These are phyloP conservation scores for Metarhizium anisopliae DNA, from an alignment of 2,329 filamentous ascomycete genomes.

Conservation along the genomic window DNA sequence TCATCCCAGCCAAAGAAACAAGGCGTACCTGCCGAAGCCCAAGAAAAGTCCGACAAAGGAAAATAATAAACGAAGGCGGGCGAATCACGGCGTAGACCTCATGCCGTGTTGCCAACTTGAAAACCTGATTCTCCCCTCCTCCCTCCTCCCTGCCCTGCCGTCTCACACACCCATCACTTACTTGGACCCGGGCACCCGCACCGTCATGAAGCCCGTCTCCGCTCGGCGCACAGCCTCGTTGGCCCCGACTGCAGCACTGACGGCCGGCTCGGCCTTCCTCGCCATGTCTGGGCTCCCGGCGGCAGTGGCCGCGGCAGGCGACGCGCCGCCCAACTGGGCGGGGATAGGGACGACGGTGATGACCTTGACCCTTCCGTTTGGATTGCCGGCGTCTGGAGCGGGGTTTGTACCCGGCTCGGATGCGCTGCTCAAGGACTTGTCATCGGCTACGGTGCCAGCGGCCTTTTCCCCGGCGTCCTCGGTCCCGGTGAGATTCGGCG, in stretches of 20 bases:
- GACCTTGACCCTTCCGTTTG: not conserved
- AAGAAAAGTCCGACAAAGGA: not conserved
- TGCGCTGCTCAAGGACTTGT: not conserved
- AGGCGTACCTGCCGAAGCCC: not conserved
- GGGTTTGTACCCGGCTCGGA: not conserved
- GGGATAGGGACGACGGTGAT: conserved; percentile 1
- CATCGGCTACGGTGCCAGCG: not conserved
- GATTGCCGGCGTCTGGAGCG: not conserved
- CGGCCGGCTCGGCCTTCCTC: not conserved
- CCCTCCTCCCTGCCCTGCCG: not conserved
- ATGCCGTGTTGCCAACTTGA: not conserved
- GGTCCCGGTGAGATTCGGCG: not conserved
- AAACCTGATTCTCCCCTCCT: not conserved
- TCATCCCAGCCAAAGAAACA: no score
- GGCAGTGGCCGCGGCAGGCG: not conserved
- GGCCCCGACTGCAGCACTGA: not conserved
- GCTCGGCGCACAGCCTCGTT: not conserved
- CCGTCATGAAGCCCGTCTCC: not conserved
- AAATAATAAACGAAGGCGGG: not conserved
- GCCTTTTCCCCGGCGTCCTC: not conserved
- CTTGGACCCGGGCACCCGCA: not conserved
- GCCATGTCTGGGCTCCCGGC: not conserved
- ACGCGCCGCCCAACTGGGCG: not conserved
- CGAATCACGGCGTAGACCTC: not conserved
- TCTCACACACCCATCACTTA: not conserved